Percentiles rank a stretch among this genome's conserved stretches.
Conservation (phyloP, 2,329 filamentous ascomycete genomes). For the Trichoderma sp. region DNA sequence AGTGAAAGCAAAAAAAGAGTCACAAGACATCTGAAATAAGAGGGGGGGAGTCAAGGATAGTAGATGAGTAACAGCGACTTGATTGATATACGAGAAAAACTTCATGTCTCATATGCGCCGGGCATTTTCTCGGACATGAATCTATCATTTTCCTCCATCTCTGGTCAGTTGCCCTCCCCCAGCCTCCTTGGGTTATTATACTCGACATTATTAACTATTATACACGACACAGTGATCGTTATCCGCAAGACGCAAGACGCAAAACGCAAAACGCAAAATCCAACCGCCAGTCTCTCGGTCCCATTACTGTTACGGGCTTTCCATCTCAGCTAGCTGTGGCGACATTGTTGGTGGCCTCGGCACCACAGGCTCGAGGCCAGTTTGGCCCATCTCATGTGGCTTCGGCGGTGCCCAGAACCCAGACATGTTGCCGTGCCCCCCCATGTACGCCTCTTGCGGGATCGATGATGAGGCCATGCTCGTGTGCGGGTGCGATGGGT, state of each 20-base stretch:
- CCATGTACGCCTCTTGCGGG: conserved; percentile 19
- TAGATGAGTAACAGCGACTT: not conserved
- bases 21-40: not conserved
- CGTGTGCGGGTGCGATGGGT: conserved; percentile 13
- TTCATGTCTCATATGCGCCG: not conserved
- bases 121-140: not conserved
- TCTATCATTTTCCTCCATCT: not conserved
- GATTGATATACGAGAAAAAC: not conserved
- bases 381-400: conserved; percentile 18
- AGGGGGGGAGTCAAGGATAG: not conserved
- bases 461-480: conserved; percentile 6
- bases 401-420: conserved; percentile 16
- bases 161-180: not conserved
- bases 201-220: not conserved
- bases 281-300: not conserved
- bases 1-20: not conserved
- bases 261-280: not conserved
- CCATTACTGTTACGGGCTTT: conserved; percentile 7
- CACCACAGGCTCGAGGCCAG: not conserved
- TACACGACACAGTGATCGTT: not conserved
- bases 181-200: not conserved
- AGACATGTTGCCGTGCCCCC: not conserved
- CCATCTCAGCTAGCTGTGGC: conserved; percentile 22
- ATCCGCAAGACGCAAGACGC: no score
- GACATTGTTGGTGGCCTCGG: not conserved